Evolutionary conservation across 257 asterid genomes (phyloP).

Genomic region (Jacaranda mimosifolia): DNA sequence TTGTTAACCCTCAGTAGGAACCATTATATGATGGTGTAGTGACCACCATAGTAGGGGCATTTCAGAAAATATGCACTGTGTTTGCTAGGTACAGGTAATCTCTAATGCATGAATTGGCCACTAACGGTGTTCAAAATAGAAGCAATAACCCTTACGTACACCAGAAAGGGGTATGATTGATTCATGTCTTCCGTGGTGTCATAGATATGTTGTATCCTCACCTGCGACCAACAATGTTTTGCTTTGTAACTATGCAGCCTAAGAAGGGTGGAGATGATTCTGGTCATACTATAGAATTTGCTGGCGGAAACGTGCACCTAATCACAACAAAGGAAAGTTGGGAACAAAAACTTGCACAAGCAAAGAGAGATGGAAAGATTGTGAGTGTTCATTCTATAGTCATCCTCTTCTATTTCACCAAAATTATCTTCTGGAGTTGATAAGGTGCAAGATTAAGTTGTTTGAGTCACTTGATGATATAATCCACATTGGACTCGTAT

Average conservation of each 20-base stretch:
- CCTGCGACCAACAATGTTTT: background rate
- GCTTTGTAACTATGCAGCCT: conserved; percentile 35
- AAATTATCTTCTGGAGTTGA: background rate
- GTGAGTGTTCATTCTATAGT: conserved; percentile 42
- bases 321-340: conserved; percentile 78
- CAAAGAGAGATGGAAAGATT: conserved; percentile 59
- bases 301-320: conserved; percentile 92
- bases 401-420: background rate
- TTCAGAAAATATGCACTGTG: too few species aligned
- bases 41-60: too few species aligned
- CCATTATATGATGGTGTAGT: too few species aligned
- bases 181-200: background rate
- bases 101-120: too few species aligned
- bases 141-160: background rate
- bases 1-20: too few species aligned
- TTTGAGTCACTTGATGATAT: background rate
- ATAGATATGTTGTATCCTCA: background rate
- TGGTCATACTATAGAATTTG: conserved; percentile 60
- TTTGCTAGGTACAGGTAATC: too few species aligned
- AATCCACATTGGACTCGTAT: background rate
- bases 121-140: background rate
- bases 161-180: too few species aligned
- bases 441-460: background rate
- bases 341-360: conserved; percentile 82
- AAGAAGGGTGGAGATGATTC: conserved; percentile 54